phyloP scores from a whole-genome alignment of 805 yeast genomes.

The Teunomyces pallodes region DNA sequence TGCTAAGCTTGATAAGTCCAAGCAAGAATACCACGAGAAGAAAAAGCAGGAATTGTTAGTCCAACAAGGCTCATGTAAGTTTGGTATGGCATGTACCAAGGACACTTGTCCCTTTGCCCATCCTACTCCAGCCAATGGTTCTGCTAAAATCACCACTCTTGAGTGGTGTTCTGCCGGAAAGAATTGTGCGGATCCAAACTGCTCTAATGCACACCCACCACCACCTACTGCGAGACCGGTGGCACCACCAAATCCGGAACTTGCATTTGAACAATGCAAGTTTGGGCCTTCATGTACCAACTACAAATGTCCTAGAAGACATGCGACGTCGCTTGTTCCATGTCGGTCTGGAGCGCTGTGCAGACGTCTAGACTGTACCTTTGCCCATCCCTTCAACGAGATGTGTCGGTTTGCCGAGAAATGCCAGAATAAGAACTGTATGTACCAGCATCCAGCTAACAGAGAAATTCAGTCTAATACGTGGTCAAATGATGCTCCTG shows the following conservation, averaged over 20 bases:
- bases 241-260: constrained; percentile 31
- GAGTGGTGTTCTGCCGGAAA: constrained; percentile 79
- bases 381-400: constrained; percentile 77
- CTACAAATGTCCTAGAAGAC: constrained; percentile 77
- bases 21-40: constrained; percentile 46
- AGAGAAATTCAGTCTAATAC: constrained; percentile 40
- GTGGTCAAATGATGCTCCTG: constrained; percentile 32
- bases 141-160: constrained; percentile 61
- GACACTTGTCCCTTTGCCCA: constrained; percentile 86
- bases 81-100: constrained; percentile 71
- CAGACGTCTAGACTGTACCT: constrained; percentile 75
- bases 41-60: constrained; percentile 30
- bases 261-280: constrained; percentile 76
- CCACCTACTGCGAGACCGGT: constrained; percentile 45
- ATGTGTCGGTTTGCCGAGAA: constrained; percentile 76
- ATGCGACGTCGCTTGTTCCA: constrained; percentile 67
- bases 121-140: constrained; percentile 82
- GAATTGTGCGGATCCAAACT: constrained; percentile 56
- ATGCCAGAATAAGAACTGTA: constrained; percentile 71
- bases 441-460: constrained; percentile 81
- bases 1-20: constrained; percentile 63
- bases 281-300: constrained; percentile 77
- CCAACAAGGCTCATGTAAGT: constrained; percentile 61
- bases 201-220: constrained; percentile 82
- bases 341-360: constrained; percentile 85